Evolutionary conservation across 768 basidiomycete genomes (phyloP).

Genomic region (Harrya chromipes): DNA sequence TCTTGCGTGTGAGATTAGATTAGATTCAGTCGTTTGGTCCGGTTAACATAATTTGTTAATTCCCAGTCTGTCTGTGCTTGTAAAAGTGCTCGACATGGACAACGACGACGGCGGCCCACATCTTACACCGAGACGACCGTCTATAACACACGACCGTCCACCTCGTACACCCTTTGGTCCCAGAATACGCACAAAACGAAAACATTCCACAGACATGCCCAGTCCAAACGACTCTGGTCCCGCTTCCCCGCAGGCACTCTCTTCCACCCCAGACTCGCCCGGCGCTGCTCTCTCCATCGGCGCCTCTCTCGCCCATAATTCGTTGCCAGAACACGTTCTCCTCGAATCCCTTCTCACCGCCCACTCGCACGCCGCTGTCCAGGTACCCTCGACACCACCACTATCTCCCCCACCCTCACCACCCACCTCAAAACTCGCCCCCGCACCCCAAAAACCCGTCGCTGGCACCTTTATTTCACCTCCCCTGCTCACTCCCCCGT

Average conservation of each 20-base stretch:
- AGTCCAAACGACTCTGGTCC: no score
- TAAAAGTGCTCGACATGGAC: slow-evolving; percentile 14
- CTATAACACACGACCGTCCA: slow-evolving; percentile 23
- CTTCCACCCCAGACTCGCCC: slow-evolving; percentile 2
- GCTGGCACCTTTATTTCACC: slow-evolving; percentile 26
- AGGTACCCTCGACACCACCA: slow-evolving; percentile 1
- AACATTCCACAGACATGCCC: slow-evolving; percentile 12
- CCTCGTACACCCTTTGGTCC: slow-evolving; percentile 21
- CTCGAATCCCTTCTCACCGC: neutral
- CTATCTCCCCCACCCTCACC: neutral
- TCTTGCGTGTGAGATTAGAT: slow-evolving; percentile 17
- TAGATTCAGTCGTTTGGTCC: neutral
- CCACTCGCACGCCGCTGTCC: slow-evolving; percentile 14
- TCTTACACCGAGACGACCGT: slow-evolving; percentile 1
- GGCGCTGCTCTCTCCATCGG: no score
- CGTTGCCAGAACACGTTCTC: no score
- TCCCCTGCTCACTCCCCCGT: slow-evolving; percentile 43
- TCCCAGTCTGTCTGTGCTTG: no score
- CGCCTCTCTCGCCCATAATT: no score
- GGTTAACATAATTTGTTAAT: neutral
- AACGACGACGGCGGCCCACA: slow-evolving; percentile 6
- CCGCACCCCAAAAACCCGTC: neutral
- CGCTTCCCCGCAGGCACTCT: neutral
- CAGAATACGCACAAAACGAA: slow-evolving; percentile 15
- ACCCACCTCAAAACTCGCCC: no score